Evolutionary conservation across 129 eudicot genomes (phyloP), one percentile per base, ranked within the genome.

Genomic region (Pseudognaphalium luteoalbum): DNA sequence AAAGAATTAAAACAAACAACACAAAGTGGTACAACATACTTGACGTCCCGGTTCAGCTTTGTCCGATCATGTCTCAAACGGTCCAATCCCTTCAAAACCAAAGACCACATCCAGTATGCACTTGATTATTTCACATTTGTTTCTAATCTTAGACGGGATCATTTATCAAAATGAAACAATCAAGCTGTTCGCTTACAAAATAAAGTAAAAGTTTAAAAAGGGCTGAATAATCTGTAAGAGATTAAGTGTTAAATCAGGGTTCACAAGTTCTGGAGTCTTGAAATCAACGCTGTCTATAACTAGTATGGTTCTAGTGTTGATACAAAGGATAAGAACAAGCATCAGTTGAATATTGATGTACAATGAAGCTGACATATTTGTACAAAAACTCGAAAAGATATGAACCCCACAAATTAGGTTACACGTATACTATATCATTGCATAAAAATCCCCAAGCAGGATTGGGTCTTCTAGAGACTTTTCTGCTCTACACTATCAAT

Each of bases 401-500:
- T 5, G 19, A 52, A 52, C 7, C 7, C 58, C 58, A 4, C 21
- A n/a, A 52, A 51, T 51, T 51, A 3, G 58, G 58, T 19, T 52
- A 52, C 58, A 52, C 16, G 37, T 3, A 61, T 2, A 25, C 39
- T 6, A 25, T 4, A 32, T 32, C 35, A 33, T 29, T 32, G 68
- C 68, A 28, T 16, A 25, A 19, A 63, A 5, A 63, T 22, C 68
- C 21, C 22, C 20, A 29, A 14, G 9, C 7, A 16, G 20, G 52
- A 44, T 12, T 44, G 37, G 11, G 69, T 32, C 41, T 54, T 77
- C 59, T 76, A 61, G 21, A 64, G 3, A 37, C 72, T 32, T 67
- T 72, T 76, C 37, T 77, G 63, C 75, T 85, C 76, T 7, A 83
- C 71, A 51, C 39, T 78, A 72, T 80, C 85, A 11, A 94, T 87